Base-by-base conservation (phyloP, 352 stramenopile genomes). In the Globisporangium nagaii region DNA sequence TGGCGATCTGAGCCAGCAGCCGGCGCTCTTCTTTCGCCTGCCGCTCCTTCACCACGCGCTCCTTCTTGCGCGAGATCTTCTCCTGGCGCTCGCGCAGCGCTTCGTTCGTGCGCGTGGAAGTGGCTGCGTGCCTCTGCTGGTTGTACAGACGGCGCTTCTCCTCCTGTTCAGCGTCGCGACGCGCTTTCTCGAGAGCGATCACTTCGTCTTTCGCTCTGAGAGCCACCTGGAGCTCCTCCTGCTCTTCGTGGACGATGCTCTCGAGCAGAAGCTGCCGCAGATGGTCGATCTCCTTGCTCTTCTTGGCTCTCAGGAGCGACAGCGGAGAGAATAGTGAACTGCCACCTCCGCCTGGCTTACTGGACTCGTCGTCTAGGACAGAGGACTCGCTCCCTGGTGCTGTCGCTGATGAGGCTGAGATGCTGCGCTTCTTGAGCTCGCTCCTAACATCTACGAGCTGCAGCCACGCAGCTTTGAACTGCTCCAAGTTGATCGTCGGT, bases 1-100 rank as follows among this genome's bases (percentile, higher is more conserved):
- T 45, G 1, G 66, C 43, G 28, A 83, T 72, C 46, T 68, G 65
- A 1, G 65, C 47, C 3, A 79, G 43, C 39, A 89, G 37, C 27
- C 61, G 53, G 32, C 69, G 68, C 60, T 91, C 81, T 60, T 88
- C 74, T 35, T 72, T 66, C 25, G 63, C 65, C 56, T 89, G 75
- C 2, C 71, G 70, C 27, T 84, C 76, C 44, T 83, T 84, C 22
- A 88, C 61, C 34, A 70, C 64, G 7, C 78, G 64, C 34, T 88
- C 76, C 53, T 81, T 84, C 34, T 76, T 71, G 39, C 72, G 63
- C 4, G 68, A 37, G 5, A 86, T 85, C 40, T 86, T 90, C 17
- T 88, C 68, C 50, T 88, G 68, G 0, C 75, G 73, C 45, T 88
- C 80, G 4, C 71, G 68, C 17, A 89, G 45, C 1, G 81, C 81